phyloP scores from a whole-genome alignment of 148 eudicot species.

The Oxyria digyna region DNA sequence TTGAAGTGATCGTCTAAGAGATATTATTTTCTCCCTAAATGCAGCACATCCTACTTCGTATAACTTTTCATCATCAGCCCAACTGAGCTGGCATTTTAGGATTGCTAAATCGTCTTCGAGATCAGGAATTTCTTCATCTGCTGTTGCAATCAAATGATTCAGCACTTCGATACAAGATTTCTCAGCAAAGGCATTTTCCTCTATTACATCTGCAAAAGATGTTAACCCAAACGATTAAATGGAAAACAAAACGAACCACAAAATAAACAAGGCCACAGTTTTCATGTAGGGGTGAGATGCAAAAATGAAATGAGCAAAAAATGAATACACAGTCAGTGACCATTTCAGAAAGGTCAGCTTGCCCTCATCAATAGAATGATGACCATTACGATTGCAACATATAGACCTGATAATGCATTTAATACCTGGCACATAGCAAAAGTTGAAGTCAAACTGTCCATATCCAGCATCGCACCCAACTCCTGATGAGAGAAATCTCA shows the following conservation, averaged over 20 bases:
- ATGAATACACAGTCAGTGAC: not conserved
- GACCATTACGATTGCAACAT: not conserved
- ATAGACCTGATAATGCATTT: constrained; percentile 3
- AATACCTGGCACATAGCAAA: constrained; percentile 30
- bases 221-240: not conserved
- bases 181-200: constrained; percentile 43
- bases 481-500: not conserved
- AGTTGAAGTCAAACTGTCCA: constrained; percentile 27
- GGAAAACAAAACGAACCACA: not conserved
- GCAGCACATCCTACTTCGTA: constrained; percentile 28
- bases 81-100: constrained; percentile 45
- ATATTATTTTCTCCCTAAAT: constrained; percentile 31
- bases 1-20: constrained; percentile 23
- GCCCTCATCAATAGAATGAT: constrained; percentile 4
- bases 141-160: constrained; percentile 29
- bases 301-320: not conserved
- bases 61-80: constrained; percentile 30
- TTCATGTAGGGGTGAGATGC: not conserved
- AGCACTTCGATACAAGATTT: constrained; percentile 41
- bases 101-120: constrained; percentile 55
- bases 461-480: constrained; percentile 7
- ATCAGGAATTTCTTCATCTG: constrained; percentile 49
- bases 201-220: constrained; percentile 35
- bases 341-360: not conserved
- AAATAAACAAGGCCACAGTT: not conserved